Evolutionary conservation across 208 protist species (phyloP).

Genomic region (Acanthamoeba divionensis): DNA sequence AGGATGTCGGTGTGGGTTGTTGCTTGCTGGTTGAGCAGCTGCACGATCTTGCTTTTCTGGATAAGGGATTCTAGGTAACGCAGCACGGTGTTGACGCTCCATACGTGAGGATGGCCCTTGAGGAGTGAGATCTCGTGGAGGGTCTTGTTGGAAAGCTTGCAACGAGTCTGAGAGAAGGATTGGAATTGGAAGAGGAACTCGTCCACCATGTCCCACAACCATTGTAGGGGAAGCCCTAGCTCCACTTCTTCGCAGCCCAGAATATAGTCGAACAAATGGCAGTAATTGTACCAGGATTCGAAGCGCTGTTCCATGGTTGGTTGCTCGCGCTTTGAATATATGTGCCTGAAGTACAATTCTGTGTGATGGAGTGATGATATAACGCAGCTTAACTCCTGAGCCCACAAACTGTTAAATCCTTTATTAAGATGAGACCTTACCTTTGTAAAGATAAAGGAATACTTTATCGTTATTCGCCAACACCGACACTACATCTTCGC

Average conservation of each 20-base stretch:
- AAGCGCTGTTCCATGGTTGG: constrained; percentile 72
- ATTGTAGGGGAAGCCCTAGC: constrained; percentile 80
- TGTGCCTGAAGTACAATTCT: constrained; percentile 86
- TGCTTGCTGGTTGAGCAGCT: constrained; percentile 4
- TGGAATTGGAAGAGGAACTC: constrained; percentile 90
- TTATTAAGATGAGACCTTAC: background rate
- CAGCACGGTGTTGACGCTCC: constrained; percentile 64
- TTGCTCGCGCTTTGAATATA: constrained; percentile 76
- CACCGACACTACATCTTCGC: background rate
- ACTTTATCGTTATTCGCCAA: background rate
- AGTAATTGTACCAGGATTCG: constrained; percentile 83
- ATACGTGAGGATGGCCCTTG: constrained; percentile 62
- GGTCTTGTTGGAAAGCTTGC: constrained; percentile 68
- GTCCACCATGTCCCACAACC: constrained; percentile 89
- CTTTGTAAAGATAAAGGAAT: background rate
- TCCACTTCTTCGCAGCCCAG: constrained; percentile 64
- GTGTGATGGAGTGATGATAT: constrained; percentile 69
- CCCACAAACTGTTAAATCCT: background rate
- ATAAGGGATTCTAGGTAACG: constrained; percentile 19
- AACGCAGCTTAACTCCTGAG: background rate
- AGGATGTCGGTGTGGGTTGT: too few relatives aligned
- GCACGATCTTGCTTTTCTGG: background rate
- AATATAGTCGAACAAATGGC: constrained; percentile 78
- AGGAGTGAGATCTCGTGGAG: constrained; percentile 69
- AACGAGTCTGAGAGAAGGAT: constrained; percentile 74